Conservation (phyloP, 345 rosid genomes). For the Excoecaria agallocha region DNA sequence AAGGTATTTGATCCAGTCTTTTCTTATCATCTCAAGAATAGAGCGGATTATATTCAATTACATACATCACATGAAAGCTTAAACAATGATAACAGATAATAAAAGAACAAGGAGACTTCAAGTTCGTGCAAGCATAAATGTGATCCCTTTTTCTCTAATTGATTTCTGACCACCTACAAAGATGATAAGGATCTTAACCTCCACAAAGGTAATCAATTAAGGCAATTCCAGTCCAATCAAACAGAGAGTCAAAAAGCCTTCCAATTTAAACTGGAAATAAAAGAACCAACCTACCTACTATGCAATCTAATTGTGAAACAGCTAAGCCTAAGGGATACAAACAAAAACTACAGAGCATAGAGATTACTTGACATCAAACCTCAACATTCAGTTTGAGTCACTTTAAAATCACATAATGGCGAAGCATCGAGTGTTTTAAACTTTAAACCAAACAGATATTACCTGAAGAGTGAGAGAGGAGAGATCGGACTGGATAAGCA, state of each 20-base stretch:
- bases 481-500: slow-evolving; percentile 67
- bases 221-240: background rate
- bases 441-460: background rate
- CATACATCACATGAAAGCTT: background rate
- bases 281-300: background rate
- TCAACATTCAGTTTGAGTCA: background rate
- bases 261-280: background rate
- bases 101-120: background rate
- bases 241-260: background rate
- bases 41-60: background rate
- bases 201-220: background rate
- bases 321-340: background rate
- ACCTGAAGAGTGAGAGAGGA: slow-evolving; percentile 62
- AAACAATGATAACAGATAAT: background rate
- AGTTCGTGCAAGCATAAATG: background rate
- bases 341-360: background rate
- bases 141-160: background rate
- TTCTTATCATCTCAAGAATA: background rate
- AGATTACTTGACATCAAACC: background rate
- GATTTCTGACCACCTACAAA: background rate
- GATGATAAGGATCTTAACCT: background rate
- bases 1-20: background rate
- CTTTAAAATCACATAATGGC: background rate
- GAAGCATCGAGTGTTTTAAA: background rate
- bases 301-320: background rate